Evolutionary conservation across 345 rosid species (phyloP), one percentile per base, ranked within the genome.

Genomic region (Eucalyptus pauciflora): DNA sequence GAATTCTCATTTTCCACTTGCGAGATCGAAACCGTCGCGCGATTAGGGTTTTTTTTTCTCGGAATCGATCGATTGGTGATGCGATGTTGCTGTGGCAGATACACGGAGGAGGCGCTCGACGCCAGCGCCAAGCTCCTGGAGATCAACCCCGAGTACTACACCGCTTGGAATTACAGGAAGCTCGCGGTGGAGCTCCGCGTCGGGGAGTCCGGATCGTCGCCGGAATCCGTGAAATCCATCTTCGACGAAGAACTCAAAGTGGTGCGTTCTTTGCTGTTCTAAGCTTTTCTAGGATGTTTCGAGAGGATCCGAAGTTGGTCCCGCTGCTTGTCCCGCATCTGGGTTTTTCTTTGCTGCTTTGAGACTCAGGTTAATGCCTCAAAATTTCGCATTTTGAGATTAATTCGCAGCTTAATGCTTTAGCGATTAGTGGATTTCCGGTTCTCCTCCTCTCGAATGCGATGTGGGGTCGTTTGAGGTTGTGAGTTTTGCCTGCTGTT

Each of bases 141-240:
- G 92, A 94, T 92, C 91, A 98, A 98, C 86, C 98, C 98, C 4
- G 99, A 98, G 90, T 93, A 92, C 2, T 95, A 97, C 94, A 98
- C 98, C 4, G 97, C 96, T 1, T 98, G 99, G 99, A 98, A 97
- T 91, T 98, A 95, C 67, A 89, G 98, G 48, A 98, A 97, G 90
- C 98, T 97, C 46, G 98, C 97, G 4, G 94, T 95, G 18, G 93
- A 95, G 89, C 93, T 92, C 88, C 56, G 71, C 81, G 91, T 97
- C 89, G 86, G 90, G 20, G 91, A 88, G 49, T 90, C 92, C 31
- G 93, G 88, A 24, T 89, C 93, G 6, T 92, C 94, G 91, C 93
- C 94, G 13, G 90, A 90, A 60, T 86, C 92, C n/a, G 89, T 93
- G 88, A 95, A 91, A 85, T 92, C 95, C 12, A 88, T 95, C 92